phyloP scores from a whole-genome alignment of 805 yeast genomes.

The Suhomyces canberraensis region DNA sequence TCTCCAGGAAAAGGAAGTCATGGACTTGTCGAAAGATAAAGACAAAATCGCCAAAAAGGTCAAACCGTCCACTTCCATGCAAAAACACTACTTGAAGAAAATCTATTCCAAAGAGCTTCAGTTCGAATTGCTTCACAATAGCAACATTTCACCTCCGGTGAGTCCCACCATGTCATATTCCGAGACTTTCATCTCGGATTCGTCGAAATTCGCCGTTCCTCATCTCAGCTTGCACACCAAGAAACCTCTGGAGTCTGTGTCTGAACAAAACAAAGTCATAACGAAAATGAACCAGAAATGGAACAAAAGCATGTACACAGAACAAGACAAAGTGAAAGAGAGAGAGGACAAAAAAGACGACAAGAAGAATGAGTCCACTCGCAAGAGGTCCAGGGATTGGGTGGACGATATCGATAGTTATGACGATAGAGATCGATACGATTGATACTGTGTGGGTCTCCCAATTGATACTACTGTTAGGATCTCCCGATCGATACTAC shows the following conservation, averaged over 20 bases:
- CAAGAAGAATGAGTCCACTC: background rate
- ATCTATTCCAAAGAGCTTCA: constrained; percentile 39
- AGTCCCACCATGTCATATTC: constrained; percentile 8
- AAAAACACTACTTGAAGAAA: constrained; percentile 27
- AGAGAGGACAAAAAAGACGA: constrained; percentile 3
- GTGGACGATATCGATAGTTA: constrained; percentile 12
- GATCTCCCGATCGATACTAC: too few species aligned
- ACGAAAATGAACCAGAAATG: constrained; percentile 37
- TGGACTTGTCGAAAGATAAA: background rate
- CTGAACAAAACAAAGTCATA: constrained; percentile 32
- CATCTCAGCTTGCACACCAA: constrained; percentile 1
- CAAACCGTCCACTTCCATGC: constrained; percentile 14
- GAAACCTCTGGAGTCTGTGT: constrained; percentile 13
- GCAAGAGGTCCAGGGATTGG: constrained; percentile 14
- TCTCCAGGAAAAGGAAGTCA: background rate
- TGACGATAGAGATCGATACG: constrained; percentile 8
- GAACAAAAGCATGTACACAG: constrained; percentile 27
- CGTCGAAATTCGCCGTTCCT: constrained; percentile 9
- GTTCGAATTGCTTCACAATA: constrained; percentile 27
- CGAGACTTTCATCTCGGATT: background rate
- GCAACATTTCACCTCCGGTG: constrained; percentile 9
- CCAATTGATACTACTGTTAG: too few species aligned
- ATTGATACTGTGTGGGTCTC: too few species aligned
- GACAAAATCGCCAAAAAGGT: constrained; percentile 11
- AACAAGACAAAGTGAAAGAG: background rate